A percentile compares a stretch with the other conserved stretches of the same genome.
Evolutionary conservation across 805 yeast species (phyloP).

Genomic region (Starmerella kuoi): DNA sequence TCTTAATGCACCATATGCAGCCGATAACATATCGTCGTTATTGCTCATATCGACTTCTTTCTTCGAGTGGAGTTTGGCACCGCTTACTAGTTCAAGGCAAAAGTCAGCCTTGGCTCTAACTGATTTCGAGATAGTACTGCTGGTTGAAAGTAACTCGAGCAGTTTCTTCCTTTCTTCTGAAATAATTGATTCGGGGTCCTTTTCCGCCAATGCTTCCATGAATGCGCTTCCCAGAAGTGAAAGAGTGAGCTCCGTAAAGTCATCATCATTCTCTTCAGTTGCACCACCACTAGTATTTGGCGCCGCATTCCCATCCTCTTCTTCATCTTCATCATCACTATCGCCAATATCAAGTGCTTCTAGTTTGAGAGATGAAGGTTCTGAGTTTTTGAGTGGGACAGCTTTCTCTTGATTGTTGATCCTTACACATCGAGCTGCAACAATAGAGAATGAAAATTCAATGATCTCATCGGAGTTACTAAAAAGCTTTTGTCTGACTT

Average conservation of each 20-base stretch:
- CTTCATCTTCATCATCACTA: conserved; percentile 15
- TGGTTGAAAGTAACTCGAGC: not conserved
- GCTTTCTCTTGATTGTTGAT: not conserved
- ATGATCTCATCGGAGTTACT: conserved; percentile 48
- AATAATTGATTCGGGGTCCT: conserved; percentile 11
- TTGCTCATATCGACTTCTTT: conserved; percentile 16
- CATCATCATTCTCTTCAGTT: conserved; percentile 19
- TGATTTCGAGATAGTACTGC: not conserved
- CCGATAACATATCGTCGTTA: conserved; percentile 30
- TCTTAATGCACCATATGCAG: conserved; percentile 54
- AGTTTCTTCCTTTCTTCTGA: conserved; percentile 5
- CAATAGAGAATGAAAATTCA: conserved; percentile 35
- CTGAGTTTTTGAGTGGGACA: not conserved
- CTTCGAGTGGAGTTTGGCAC: not conserved
- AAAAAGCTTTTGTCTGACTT: conserved; percentile 44
- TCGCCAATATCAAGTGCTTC: conserved; percentile 1
- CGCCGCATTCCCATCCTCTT: conserved; percentile 22
- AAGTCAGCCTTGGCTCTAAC: conserved; percentile 19
- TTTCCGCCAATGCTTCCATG: conserved; percentile 21
- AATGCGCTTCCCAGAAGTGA: conserved; percentile 27
- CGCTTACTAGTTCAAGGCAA: conserved; percentile 18
- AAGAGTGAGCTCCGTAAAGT: conserved; percentile 27
- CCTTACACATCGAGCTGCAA: conserved; percentile 20
- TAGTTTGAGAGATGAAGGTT: not conserved
- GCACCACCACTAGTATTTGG: conserved; percentile 10